These are phyloP conservation scores for Aspergillus pseudoterreus DNA, from an alignment of 2,329 filamentous ascomycete species.

Conservation along the genomic window DNA sequence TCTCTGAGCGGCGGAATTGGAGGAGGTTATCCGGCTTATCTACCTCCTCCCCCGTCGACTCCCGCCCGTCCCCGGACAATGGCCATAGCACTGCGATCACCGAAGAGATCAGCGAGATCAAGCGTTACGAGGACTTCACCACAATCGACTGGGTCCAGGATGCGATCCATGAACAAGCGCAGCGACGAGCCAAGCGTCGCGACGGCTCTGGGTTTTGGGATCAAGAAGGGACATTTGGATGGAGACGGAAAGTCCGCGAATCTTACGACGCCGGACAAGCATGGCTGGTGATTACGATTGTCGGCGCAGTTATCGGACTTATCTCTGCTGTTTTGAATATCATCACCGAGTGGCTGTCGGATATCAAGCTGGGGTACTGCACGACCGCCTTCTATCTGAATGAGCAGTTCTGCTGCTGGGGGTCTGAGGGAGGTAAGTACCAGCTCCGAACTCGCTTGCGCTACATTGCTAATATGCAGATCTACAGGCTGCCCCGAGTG, in stretches of 20 bases:
- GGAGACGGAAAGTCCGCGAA: slow-evolving; percentile 76
- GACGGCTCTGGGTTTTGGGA: slow-evolving; percentile 70
- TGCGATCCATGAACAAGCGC: slow-evolving; percentile 81
- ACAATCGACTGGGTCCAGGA: slow-evolving; percentile 98
- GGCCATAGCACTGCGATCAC: slow-evolving; percentile 66
- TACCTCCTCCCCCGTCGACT: slow-evolving; percentile 48
- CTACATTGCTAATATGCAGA: slow-evolving; percentile 2
- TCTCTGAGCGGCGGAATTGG: slow-evolving; percentile 30
- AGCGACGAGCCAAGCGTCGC: slow-evolving; percentile 71
- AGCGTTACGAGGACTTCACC: slow-evolving; percentile 97
- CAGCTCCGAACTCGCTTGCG: neutral
- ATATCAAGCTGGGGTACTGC: slow-evolving; percentile 95
- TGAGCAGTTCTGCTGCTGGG: slow-evolving; percentile 97
- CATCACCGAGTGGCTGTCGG: slow-evolving; percentile 91
- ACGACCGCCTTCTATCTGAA: slow-evolving; percentile 95
- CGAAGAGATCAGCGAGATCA: slow-evolving; percentile 96
- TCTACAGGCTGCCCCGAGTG: slow-evolving; percentile 73
- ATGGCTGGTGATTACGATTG: slow-evolving; percentile 95
- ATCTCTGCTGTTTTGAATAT: slow-evolving; percentile 95
- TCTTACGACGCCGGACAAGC: slow-evolving; percentile 95
- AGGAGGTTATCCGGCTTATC: slow-evolving; percentile 52
- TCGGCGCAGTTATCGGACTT: slow-evolving; percentile 84
- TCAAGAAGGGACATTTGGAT: slow-evolving; percentile 64
- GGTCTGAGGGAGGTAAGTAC: slow-evolving; percentile 70
- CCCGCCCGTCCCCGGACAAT: slow-evolving; percentile 57